Evolutionary conservation across 202 grass and related monocot species (phyloP).

Genomic region (Miscanthus sacchariflorus): DNA sequence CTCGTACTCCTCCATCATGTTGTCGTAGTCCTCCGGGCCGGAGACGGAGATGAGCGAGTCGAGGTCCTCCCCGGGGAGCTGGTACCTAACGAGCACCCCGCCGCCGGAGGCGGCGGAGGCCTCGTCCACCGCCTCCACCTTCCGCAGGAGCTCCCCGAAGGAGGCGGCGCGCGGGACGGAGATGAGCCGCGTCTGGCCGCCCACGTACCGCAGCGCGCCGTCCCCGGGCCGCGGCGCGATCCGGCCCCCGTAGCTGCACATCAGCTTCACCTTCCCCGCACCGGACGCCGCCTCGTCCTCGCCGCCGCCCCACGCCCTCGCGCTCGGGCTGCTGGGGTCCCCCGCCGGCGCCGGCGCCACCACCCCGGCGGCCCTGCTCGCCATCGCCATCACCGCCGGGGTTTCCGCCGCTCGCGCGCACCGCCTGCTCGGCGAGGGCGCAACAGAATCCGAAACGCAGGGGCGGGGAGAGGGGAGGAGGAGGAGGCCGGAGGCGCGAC

Average conservation of each 20-base stretch:
- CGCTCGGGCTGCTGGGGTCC: constrained; percentile 59
- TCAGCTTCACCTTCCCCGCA: constrained; percentile 74
- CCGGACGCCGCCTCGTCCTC: constrained; percentile 8
- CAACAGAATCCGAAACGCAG: constrained; percentile 1
- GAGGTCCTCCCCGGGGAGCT: constrained; percentile 91
- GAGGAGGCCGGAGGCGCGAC: constrained; percentile 3
- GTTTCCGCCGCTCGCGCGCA: neutral
- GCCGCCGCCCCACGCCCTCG: constrained; percentile 20
- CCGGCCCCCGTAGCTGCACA: constrained; percentile 89
- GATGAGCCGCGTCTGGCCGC: constrained; percentile 85
- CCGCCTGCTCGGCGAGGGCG: neutral
- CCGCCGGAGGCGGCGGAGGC: neutral
- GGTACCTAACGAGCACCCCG: constrained; percentile 67
- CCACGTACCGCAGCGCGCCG: constrained; percentile 78
- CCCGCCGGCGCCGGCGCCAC: neutral
- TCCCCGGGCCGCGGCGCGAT: constrained; percentile 74
- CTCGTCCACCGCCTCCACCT: constrained; percentile 64
- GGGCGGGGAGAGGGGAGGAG: neutral
- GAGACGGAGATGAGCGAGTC: constrained; percentile 87
- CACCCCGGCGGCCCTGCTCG: neutral
- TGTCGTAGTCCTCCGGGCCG: constrained; percentile 69
- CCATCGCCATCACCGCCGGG: constrained; percentile 21
- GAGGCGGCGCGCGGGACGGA: constrained; percentile 58
- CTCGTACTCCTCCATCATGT: constrained; percentile 95
- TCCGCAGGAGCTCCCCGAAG: constrained; percentile 69